Evolutionary conservation across 345 rosid genomes (phyloP).

Genomic region (Laguncularia racemosa): DNA sequence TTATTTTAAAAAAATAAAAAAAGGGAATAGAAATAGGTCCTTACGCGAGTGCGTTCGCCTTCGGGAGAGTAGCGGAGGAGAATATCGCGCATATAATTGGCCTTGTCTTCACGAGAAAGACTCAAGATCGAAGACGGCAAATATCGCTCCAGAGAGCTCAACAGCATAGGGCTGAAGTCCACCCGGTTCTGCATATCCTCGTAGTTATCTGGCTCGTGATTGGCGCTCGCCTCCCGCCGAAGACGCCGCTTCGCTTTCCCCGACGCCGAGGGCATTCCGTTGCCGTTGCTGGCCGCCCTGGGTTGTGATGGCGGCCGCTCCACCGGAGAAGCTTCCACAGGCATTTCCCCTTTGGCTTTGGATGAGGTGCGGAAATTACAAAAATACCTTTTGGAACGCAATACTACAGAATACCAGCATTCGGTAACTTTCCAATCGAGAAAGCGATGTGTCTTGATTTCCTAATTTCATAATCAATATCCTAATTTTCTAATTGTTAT

Average conservation of each 20-base stretch:
- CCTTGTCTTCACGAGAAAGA: conserved; percentile 43
- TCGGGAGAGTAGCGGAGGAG: conserved; percentile 72
- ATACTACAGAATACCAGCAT: too few species aligned
- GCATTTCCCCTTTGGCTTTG: conserved; percentile 13
- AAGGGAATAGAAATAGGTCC: background rate
- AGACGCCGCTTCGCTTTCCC: conserved; percentile 32
- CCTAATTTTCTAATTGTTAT: too few species aligned
- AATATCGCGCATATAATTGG: conserved; percentile 56
- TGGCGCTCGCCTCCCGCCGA: conserved; percentile 44
- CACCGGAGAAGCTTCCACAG: conserved; percentile 23
- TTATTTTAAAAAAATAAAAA: background rate
- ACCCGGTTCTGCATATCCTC: conserved; percentile 50
- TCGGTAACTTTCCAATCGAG: too few species aligned
- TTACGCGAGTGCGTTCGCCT: conserved; percentile 67
- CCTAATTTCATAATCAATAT: too few species aligned
- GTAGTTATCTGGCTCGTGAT: conserved; percentile 71
- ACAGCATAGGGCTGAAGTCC: conserved; percentile 62
- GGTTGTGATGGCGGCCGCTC: conserved; percentile 10
- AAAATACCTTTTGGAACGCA: too few species aligned
- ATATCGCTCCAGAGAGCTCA: conserved; percentile 79
- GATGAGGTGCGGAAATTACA: background rate
- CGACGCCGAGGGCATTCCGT: conserved; percentile 9
- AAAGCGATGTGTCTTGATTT: too few species aligned
- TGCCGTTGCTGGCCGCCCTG: conserved; percentile 1
- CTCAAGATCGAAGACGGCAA: conserved; percentile 52